Evolutionary conservation across 106 monocot species (phyloP).

Genomic region (Dendrobium nobile): DNA sequence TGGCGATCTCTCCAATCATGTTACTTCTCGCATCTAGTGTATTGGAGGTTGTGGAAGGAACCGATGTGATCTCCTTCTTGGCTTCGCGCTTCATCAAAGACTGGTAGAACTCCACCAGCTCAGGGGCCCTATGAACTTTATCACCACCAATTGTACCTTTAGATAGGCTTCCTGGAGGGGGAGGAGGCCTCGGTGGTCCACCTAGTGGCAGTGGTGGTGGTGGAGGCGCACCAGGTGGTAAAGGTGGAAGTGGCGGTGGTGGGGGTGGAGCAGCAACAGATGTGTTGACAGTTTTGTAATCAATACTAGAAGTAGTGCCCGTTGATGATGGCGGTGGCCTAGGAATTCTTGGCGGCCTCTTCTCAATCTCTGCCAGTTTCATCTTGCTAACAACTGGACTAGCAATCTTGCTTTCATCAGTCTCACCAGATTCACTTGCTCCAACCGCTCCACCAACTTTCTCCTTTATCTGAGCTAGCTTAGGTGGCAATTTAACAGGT

Average conservation of each 20-base stretch:
- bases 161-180: constrained; percentile 36
- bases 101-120: constrained; percentile 92
- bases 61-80: constrained; percentile 45
- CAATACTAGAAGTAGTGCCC: constrained; percentile 1
- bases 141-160: constrained; percentile 35
- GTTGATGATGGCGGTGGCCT: constrained; percentile 62
- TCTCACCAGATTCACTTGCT: constrained; percentile 17
- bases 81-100: constrained; percentile 89
- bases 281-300: constrained; percentile 10
- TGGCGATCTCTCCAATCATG: constrained; percentile 96
- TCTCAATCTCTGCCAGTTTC: constrained; percentile 77
- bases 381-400: constrained; percentile 59
- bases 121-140: constrained; percentile 85
- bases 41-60: constrained; percentile 36
- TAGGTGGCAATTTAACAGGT: constrained; percentile 40
- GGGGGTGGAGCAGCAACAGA: constrained; percentile 28
- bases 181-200: constrained; percentile 46
- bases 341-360: constrained; percentile 70
- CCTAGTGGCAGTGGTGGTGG: constrained; percentile 32
- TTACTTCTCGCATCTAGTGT: constrained; percentile 63
- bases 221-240: constrained; percentile 21
- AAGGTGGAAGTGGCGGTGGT: constrained; percentile 31
- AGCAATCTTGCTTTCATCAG: constrained; percentile 24
- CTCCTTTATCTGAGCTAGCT: constrained; percentile 74
- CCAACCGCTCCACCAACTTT: constrained; percentile 13